These are phyloP conservation scores for Gaeumannomyces sp. DNA, from an alignment of 2,329 filamentous ascomycete genomes.

Conservation along the genomic window DNA sequence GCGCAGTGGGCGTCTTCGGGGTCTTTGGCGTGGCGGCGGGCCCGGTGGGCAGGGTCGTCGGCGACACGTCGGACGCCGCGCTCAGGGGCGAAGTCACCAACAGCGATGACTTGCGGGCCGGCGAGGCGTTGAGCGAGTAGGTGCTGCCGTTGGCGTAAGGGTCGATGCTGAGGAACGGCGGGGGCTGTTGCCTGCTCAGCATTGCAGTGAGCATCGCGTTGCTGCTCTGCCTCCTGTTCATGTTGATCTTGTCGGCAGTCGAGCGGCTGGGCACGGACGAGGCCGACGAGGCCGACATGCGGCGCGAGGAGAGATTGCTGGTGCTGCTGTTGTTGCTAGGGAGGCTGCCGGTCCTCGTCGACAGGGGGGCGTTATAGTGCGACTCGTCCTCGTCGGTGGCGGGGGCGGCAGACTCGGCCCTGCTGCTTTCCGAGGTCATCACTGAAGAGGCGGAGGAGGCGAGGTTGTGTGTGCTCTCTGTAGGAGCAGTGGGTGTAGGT, in stretches of 20 bases:
- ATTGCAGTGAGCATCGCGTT: constrained; percentile 34
- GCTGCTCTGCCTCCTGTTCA: constrained; percentile 32
- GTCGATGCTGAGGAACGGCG: constrained; percentile 47
- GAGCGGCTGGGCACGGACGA: constrained; percentile 33
- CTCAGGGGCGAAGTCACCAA: background rate
- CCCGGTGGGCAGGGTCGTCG: constrained; percentile 14
- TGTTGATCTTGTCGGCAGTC: constrained; percentile 17
- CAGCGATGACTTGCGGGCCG: background rate
- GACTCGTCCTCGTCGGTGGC: background rate
- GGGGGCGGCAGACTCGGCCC: background rate
- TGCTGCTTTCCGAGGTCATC: background rate
- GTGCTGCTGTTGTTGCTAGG: constrained; percentile 9
- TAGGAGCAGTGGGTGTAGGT: constrained; percentile 12
- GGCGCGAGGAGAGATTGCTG: constrained; percentile 30
- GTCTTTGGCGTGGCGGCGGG: constrained; percentile 24
- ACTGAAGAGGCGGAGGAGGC: background rate
- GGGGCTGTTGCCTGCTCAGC: constrained; percentile 29
- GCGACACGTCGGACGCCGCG: constrained; percentile 16
- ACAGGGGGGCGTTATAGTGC: background rate
- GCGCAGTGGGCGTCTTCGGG: constrained; percentile 38
- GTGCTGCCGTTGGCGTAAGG: constrained; percentile 40
- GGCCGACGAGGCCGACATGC: constrained; percentile 31
- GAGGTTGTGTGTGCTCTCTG: background rate
- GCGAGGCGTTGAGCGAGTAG: constrained; percentile 20
- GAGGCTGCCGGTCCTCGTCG: constrained; percentile 6